Percentiles rank a stretch among this genome's conserved stretches.
These are phyloP conservation scores for Suzukiozyma palmioleophila DNA, from an alignment of 1,139 yeast species.

Conservation along the genomic window DNA sequence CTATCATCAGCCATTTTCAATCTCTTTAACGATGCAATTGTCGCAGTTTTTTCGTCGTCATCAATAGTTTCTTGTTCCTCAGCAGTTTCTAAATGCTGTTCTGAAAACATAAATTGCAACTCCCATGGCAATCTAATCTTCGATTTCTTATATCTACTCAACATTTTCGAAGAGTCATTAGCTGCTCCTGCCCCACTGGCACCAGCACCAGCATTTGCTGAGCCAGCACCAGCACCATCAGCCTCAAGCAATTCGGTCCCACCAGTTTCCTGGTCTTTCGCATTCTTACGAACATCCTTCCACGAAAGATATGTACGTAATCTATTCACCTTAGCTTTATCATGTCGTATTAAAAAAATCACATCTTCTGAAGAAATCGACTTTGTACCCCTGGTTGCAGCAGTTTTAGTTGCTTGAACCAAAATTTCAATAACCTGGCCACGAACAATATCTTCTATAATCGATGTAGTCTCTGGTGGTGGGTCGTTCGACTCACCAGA, in stretches of 20 bases:
- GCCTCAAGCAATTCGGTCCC: constrained; percentile 57
- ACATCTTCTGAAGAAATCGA: constrained; percentile 90
- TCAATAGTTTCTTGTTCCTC: constrained; percentile 77
- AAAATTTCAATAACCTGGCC: constrained; percentile 91
- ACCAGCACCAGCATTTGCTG: constrained; percentile 14
- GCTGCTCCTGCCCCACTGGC: constrained; percentile 27
- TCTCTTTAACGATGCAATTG: constrained; percentile 79
- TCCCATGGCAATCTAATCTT: constrained; percentile 94
- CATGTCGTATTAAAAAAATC: constrained; percentile 87
- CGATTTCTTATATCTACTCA: constrained; percentile 64
- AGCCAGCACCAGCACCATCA: constrained; percentile 35
- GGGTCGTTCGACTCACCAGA: constrained; percentile 94
- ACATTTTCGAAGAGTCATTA: constrained; percentile 53
- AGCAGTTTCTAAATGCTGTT: constrained; percentile 82
- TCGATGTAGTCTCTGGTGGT: constrained; percentile 82
- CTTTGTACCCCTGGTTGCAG: constrained; percentile 76
- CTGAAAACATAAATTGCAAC: constrained; percentile 85
- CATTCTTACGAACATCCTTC: constrained; percentile 97
- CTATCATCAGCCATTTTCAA: constrained; percentile 92
- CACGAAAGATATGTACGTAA: constrained; percentile 87
- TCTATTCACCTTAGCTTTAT: constrained; percentile 89
- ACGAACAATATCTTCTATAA: constrained; percentile 91
- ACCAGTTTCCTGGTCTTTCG: constrained; percentile 90
- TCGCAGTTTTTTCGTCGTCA: constrained; percentile 87
- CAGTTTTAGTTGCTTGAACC: constrained; percentile 75